These are phyloP conservation scores for Macrophomina phaseolina DNA, from an alignment of 2,329 filamentous ascomycete genomes.

Conservation along the genomic window DNA sequence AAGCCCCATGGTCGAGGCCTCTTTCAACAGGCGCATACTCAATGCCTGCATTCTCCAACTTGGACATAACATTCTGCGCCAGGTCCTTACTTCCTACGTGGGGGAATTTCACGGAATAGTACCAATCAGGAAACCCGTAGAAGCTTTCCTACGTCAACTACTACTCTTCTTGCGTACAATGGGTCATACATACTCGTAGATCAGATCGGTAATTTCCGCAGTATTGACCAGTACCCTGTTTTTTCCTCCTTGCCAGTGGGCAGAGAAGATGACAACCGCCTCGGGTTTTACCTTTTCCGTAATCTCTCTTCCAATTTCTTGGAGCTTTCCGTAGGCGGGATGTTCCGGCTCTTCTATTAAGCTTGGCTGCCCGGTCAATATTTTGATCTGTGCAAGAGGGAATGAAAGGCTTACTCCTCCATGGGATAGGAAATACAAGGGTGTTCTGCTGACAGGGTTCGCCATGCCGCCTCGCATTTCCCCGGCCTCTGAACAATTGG, in stretches of 20 bases:
- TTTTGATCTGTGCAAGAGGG: no score
- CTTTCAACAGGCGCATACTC: slow-evolving; percentile 64
- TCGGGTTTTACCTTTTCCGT: slow-evolving; percentile 72
- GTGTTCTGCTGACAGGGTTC: background rate
- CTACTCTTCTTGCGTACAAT: background rate
- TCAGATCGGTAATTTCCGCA: slow-evolving; percentile 67
- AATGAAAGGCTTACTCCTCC: slow-evolving; percentile 12
- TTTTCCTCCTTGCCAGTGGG: slow-evolving; percentile 71
- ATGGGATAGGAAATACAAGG: slow-evolving; percentile 23
- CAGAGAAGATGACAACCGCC: slow-evolving; percentile 77
- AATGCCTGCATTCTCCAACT: slow-evolving; percentile 64
- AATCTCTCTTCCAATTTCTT: slow-evolving; percentile 71
- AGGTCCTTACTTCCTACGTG: slow-evolving; percentile 64
- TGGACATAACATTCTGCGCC: slow-evolving; percentile 61
- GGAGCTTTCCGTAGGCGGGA: slow-evolving; percentile 68
- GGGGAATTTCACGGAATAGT: slow-evolving; percentile 69
- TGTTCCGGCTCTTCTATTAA: slow-evolving; percentile 73
- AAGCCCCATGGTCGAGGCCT: slow-evolving; percentile 78
- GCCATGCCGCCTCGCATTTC: background rate
- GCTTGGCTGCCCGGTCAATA: slow-evolving; percentile 51
- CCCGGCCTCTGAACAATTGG: background rate
- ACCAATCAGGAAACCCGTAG: slow-evolving; percentile 70
- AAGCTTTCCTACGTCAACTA: slow-evolving; percentile 46
- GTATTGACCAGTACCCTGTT: slow-evolving; percentile 69
- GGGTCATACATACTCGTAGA: slow-evolving; percentile 61